Conservation (phyloP, 345 rosid species). For the Diplotaxis tenuifolia region DNA sequence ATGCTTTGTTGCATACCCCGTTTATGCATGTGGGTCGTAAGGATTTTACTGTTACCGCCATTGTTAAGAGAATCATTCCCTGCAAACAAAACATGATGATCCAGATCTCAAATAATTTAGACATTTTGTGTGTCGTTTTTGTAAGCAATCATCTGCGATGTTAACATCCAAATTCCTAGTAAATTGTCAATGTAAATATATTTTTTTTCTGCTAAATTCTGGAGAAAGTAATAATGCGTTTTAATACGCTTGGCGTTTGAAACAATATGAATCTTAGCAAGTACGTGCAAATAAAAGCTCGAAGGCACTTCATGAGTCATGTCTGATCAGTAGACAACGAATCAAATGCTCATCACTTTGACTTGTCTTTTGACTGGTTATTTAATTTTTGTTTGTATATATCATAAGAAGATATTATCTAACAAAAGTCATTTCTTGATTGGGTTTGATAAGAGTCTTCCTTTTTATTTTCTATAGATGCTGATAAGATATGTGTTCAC, state of each 20-base stretch:
- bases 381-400: neutral
- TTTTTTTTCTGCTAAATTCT: too few species aligned
- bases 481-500: conserved; percentile 20
- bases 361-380: conserved; percentile 3
- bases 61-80: conserved; percentile 86
- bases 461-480: neutral
- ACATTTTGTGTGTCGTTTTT: neutral
- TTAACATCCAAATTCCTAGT: neutral
- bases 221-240: too few species aligned
- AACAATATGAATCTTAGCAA: neutral
- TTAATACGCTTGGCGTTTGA: neutral
- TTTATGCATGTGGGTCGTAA: conserved; percentile 60
- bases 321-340: neutral
- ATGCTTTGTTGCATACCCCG: conserved; percentile 75
- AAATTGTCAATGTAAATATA: neutral
- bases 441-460: neutral
- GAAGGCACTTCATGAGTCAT: conserved; percentile 18
- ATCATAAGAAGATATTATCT: neutral
- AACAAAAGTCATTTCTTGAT: conserved; percentile 7
- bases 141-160: neutral
- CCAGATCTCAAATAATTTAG: neutral
- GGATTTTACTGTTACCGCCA: conserved; percentile 65
- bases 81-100: conserved; percentile 32
- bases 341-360: neutral
- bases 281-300: neutral